Percentiles rank a stretch among this genome's conserved stretches.
phyloP scores from a whole-genome alignment of 2,329 filamentous ascomycete species.

The Chaetomiaceae sp. region DNA sequence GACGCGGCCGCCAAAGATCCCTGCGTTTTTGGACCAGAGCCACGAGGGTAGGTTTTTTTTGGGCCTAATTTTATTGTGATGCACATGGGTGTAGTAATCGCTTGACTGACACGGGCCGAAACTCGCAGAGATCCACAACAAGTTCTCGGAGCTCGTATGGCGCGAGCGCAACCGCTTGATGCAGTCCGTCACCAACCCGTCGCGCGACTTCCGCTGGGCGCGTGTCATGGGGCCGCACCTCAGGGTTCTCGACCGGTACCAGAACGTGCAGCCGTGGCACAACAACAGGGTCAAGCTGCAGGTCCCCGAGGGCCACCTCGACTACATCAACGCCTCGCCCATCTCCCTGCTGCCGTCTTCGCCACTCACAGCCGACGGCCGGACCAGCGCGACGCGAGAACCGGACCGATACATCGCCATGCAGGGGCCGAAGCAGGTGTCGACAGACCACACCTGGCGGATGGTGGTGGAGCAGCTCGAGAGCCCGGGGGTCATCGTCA shows the following conservation, averaged over 20 bases:
- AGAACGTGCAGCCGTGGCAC: conserved; percentile 85
- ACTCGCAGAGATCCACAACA: conserved; percentile 42
- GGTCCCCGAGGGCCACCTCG: conserved; percentile 66
- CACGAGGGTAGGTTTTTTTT: conserved; percentile 40
- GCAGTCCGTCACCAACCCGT: conserved; percentile 36
- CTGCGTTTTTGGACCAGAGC: conserved; percentile 48
- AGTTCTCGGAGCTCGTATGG: conserved; percentile 51
- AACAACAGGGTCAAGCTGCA: conserved; percentile 77
- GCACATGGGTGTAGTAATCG: too few relatives aligned
- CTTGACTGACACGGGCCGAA: background rate
- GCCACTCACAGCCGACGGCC: conserved; percentile 22
- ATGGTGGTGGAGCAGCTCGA: conserved; percentile 80
- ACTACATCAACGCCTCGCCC: conserved; percentile 81
- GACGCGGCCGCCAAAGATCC: conserved; percentile 26
- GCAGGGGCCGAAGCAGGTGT: conserved; percentile 77
- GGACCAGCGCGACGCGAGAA: conserved; percentile 24
- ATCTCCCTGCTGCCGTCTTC: conserved; percentile 51
- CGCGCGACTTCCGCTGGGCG: conserved; percentile 38
- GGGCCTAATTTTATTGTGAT: too few relatives aligned
- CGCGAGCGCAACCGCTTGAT: conserved; percentile 46
- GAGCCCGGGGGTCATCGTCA: conserved; percentile 78
- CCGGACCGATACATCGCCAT: conserved; percentile 77
- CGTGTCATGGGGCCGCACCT: conserved; percentile 53
- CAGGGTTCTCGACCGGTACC: conserved; percentile 71
- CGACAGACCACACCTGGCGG: conserved; percentile 82